Conservation (phyloP, 176 grass and related monocot species). For the Areca catechu region DNA sequence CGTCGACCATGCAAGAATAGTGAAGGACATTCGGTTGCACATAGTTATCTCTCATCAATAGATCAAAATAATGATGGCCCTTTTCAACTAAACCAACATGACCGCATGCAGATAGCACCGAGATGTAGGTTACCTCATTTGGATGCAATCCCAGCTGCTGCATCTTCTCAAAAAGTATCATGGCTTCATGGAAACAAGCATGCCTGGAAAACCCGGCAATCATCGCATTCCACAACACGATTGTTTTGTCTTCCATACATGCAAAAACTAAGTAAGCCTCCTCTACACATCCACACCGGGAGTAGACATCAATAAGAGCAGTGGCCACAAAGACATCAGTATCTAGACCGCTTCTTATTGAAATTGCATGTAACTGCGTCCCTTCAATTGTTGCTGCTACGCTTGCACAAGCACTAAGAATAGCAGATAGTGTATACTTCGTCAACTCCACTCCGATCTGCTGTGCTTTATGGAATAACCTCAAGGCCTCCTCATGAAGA, state of each 20-base stretch:
- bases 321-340: constrained; percentile 46
- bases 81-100: constrained; percentile 57
- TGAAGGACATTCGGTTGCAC: constrained; percentile 57
- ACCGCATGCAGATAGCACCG: constrained; percentile 38
- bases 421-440: constrained; percentile 53
- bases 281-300: constrained; percentile 44
- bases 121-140: constrained; percentile 56
- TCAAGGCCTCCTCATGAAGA: constrained; percentile 43
- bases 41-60: constrained; percentile 34
- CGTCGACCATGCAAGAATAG: constrained; percentile 70
- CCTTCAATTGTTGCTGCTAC: constrained; percentile 42
- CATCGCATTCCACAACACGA: constrained; percentile 63
- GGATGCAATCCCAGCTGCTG: constrained; percentile 33
- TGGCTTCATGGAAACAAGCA: constrained; percentile 38
- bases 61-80: constrained; percentile 35
- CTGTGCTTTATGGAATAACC: constrained; percentile 28
- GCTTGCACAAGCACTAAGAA: constrained; percentile 43
- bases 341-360: constrained; percentile 35
- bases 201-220: constrained; percentile 53
- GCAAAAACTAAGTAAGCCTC: constrained; percentile 41
- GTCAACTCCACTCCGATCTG: constrained; percentile 36
- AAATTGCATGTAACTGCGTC: constrained; percentile 41
- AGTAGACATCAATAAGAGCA: constrained; percentile 59
- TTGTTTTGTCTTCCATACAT: constrained; percentile 34
- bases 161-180: constrained; percentile 85